Conservation (phyloP, 768 basidiomycete genomes). For the Termitomyces titanicus region DNA sequence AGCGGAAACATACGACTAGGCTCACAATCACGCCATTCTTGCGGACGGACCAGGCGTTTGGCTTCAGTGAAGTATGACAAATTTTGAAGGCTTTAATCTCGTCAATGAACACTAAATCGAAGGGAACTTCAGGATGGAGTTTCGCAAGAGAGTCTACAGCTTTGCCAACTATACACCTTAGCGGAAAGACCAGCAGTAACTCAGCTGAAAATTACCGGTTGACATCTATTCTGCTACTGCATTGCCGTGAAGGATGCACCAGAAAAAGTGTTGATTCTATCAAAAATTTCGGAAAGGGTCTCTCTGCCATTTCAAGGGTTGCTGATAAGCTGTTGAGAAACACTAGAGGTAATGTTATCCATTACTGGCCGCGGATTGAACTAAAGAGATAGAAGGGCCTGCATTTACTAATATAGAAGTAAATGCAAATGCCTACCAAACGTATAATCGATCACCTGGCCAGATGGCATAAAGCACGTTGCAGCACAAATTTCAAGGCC, state of each 20-base stretch:
- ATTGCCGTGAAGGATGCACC: not conserved
- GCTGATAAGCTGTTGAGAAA: slow-evolving; percentile 31
- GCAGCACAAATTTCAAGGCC: slow-evolving; percentile 28
- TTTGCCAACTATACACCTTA: slow-evolving; percentile 49
- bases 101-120: slow-evolving; percentile 71
- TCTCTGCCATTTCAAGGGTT: slow-evolving; percentile 25
- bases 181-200: slow-evolving; percentile 45
- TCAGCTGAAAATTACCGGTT: no score
- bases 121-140: slow-evolving; percentile 45
- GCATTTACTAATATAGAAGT: slow-evolving; percentile 45
- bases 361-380: not conserved
- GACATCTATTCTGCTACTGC: not conserved
- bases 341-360: slow-evolving; percentile 12
- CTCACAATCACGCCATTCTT: slow-evolving; percentile 60
- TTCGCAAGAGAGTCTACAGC: slow-evolving; percentile 47
- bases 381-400: not conserved
- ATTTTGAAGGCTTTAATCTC: slow-evolving; percentile 60
- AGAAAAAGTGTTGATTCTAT: slow-evolving; percentile 14
- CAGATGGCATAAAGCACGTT: slow-evolving; percentile 36
- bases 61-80: slow-evolving; percentile 56
- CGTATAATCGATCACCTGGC: slow-evolving; percentile 42
- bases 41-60: slow-evolving; percentile 54
- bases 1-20: slow-evolving; percentile 1
- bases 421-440: slow-evolving; percentile 47
- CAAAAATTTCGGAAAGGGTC: slow-evolving; percentile 18